Percentiles rank a stretch among this genome's conserved stretches.
Evolutionary conservation across 208 protist genomes (phyloP).

Genomic region (Leptomonas pyrrhocoris): DNA sequence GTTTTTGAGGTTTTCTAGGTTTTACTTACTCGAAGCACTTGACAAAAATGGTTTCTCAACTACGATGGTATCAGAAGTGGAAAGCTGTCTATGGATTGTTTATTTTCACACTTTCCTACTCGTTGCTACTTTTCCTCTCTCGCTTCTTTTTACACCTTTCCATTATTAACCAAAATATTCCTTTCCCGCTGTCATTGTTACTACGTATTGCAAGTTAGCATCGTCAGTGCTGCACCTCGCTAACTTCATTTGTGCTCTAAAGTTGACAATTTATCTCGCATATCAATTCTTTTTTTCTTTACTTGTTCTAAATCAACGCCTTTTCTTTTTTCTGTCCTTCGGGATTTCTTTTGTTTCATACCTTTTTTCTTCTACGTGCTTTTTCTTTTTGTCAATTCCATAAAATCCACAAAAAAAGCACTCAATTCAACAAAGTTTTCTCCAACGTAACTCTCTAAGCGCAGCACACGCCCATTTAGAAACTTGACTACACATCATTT

Average conservation of each 20-base stretch:
- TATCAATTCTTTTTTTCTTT: neutral
- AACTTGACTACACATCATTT: constrained; percentile 8
- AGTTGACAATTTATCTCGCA: too few relatives aligned
- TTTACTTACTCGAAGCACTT: too few relatives aligned
- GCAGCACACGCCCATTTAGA: neutral
- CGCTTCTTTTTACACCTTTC: too few relatives aligned
- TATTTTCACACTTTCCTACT: neutral
- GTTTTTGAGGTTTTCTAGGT: too few relatives aligned
- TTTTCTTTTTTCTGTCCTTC: neutral
- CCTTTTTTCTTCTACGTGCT: neutral
- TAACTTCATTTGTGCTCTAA: neutral
- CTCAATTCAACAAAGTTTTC: neutral
- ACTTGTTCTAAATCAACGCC: neutral
- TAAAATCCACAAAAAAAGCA: neutral
- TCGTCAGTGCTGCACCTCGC: neutral
- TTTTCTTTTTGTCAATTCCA: neutral
- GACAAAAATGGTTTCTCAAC: too few relatives aligned
- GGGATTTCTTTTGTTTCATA: neutral
- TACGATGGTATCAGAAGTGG: neutral
- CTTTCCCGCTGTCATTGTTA: too few relatives aligned
- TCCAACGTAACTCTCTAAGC: neutral
- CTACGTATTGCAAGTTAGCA: neutral
- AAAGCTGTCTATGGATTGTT: neutral
- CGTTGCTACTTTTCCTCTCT: neutral
- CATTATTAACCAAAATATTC: too few relatives aligned